Conservation (phyloP, 345 rosid genomes). For the Geranium brycei region DNA sequence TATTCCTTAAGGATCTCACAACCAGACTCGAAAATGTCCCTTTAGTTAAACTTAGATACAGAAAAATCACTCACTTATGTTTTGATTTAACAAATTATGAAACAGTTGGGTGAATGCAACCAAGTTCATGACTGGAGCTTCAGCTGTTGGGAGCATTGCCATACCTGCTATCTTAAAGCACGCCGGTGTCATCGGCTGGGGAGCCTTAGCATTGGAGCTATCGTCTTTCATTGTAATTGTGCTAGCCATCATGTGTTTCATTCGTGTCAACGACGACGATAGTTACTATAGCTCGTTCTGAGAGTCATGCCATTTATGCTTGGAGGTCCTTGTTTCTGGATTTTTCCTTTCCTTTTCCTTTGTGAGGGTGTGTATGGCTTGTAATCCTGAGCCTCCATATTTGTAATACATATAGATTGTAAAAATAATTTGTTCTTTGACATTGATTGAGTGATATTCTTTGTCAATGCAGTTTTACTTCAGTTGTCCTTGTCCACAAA, state of each 20-base stretch:
- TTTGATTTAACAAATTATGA: slow-evolving; percentile 3
- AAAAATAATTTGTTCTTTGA: no score
- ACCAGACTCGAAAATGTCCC: background rate
- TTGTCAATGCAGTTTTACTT: no score
- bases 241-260: slow-evolving; percentile 56
- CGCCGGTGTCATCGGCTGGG: slow-evolving; percentile 89
- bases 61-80: background rate
- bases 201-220: slow-evolving; percentile 73
- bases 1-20: background rate
- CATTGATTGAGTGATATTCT: no score
- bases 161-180: slow-evolving; percentile 86
- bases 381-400: background rate
- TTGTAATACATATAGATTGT: background rate
- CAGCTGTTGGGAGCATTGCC: slow-evolving; percentile 82
- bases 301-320: slow-evolving; percentile 3
- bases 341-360: background rate
- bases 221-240: slow-evolving; percentile 64
- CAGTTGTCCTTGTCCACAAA: no score
- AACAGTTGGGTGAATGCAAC: slow-evolving; percentile 85
- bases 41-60: background rate
- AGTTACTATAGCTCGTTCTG: slow-evolving; percentile 37
- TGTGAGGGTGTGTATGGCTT: background rate
- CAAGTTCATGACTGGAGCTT: slow-evolving; percentile 88
- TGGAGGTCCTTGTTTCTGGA: background rate
- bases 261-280: slow-evolving; percentile 35